Evolutionary conservation across 192 early-diverging fungal species (phyloP).

Genomic region (Coemansia sp.): DNA sequence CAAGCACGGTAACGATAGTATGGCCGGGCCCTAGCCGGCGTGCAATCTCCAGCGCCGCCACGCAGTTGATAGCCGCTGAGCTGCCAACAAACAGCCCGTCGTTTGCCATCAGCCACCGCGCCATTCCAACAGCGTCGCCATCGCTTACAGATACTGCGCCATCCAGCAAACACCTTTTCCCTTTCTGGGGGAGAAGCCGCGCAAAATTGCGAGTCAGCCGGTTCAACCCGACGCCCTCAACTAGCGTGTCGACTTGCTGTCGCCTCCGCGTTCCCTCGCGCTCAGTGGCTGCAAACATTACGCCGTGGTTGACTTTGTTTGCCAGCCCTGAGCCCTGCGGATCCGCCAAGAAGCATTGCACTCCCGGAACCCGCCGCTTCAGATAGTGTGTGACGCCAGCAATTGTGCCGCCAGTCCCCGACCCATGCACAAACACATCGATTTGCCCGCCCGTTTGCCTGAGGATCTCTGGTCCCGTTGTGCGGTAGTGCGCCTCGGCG

Average conservation of each 20-base stretch:
- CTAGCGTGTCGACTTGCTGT: constrained; percentile 96
- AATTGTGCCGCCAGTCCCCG: constrained; percentile 90
- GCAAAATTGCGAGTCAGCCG: constrained; percentile 87
- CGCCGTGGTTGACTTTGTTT: constrained; percentile 85
- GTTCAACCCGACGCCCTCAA: constrained; percentile 96
- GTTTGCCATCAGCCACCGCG: constrained; percentile 69
- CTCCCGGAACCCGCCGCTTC: constrained; percentile 60
- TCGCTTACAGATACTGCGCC: constrained; percentile 85
- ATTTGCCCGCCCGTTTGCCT: constrained; percentile 59
- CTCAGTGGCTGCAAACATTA: constrained; percentile 88
- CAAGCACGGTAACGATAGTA: constrained; percentile 87
- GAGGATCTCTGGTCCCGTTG: constrained; percentile 87
- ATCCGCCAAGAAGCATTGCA: constrained; percentile 80
- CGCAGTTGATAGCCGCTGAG: constrained; percentile 89
- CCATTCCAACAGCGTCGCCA: constrained; percentile 86
- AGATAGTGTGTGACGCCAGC: constrained; percentile 88
- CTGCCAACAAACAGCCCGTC: constrained; percentile 83
- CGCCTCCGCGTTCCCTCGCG: constrained; percentile 84
- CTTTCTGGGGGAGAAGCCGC: constrained; percentile 8
- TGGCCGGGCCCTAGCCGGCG: constrained; percentile 81
- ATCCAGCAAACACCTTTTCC: constrained; percentile 58
- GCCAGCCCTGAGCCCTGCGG: constrained; percentile 91
- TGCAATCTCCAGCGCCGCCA: constrained; percentile 80
- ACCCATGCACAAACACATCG: constrained; percentile 88
- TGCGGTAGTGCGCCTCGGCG: constrained; percentile 71